Conservation (phyloP, 768 basidiomycete species). For the Pluteus cervinus region DNA sequence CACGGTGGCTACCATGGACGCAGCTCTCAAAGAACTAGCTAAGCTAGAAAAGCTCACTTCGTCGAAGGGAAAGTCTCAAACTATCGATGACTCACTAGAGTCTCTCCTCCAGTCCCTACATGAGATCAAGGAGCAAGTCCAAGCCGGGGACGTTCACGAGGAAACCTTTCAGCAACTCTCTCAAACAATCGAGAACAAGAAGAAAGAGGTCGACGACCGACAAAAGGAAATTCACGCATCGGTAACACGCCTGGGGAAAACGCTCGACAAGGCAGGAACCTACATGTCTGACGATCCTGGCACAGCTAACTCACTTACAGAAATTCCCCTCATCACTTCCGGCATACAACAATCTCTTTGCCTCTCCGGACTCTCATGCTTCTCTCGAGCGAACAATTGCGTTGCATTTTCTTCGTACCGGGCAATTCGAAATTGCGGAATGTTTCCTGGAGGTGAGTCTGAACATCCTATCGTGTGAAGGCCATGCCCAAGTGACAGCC, state of each 20-base stretch:
- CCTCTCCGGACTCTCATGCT: constrained; percentile 47
- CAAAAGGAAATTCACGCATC: constrained; percentile 86
- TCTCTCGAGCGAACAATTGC: constrained; percentile 71
- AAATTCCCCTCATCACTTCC: constrained; percentile 57
- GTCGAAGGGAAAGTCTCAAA: constrained; percentile 45
- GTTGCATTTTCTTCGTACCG: constrained; percentile 72
- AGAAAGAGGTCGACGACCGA: constrained; percentile 82
- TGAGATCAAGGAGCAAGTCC: constrained; percentile 47
- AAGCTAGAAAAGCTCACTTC: constrained; percentile 66
- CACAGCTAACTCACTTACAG: constrained; percentile 25
- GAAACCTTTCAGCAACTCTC: constrained; percentile 45
- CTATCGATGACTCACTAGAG: constrained; percentile 57
- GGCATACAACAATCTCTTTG: constrained; percentile 61
- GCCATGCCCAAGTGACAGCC: neutral
- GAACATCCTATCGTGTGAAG: neutral
- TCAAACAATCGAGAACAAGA: constrained; percentile 58
- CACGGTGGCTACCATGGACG: constrained; percentile 48
- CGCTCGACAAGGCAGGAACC: constrained; percentile 77
- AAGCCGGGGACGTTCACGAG: constrained; percentile 40
- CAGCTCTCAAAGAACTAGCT: constrained; percentile 68
- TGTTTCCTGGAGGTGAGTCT: constrained; percentile 61
- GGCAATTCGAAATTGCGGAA: constrained; percentile 73
- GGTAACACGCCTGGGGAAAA: constrained; percentile 74
- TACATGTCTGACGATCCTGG: neutral
- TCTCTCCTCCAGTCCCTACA: constrained; percentile 53